Base-by-base conservation (phyloP, 164 flowering plant species). In the Kalanchoe fedtschenkoi region DNA sequence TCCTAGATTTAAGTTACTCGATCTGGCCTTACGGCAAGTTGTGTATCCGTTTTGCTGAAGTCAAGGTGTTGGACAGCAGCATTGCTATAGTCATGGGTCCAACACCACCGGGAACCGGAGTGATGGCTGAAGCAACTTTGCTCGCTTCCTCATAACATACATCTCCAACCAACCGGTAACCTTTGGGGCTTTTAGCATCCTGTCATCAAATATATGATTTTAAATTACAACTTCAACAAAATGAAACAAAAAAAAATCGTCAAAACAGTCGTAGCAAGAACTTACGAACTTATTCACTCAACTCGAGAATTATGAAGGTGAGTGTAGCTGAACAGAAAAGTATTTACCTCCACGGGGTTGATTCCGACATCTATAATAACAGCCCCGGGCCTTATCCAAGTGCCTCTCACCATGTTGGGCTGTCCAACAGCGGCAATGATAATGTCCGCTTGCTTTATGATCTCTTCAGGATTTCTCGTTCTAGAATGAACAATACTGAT, bases 1-100 rank as follows among this genome's bases (percentile, higher is more conserved):
- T 37, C 11, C n/a, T n/a, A n/a, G n/a, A n/a, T n/a, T n/a, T 24
- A 10, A 51, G 17, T 11, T 51, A 2, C 2, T 4, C 5, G 9
- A 19, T 8, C 8, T 29, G 0, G 33, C 26, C 32, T 83, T 62
- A 89, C 69, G 70, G 53, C 62, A 89, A 79, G 65, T 80, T 80
- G 76, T 79, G 74, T 3, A 62, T 34, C 69, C 92, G 75, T 76
- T 84, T 88, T 22, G 97, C 92, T 15, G 96, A 80, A 44, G 44
- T 62, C 35, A 93, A 87, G 0, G 98, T 93, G 70, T 93, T 93
- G 7, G 86, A 83, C 15, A 93, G 88, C 70, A 93, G 97, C 96
- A 93, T 90, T 13, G 98, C 97, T 60, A 93, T 86, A 1, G 97
- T 92, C 98, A 92, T 89, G 17, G 98, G 98, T 61, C 98, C 97